Base-by-base conservation (phyloP, 805 yeast genomes). In the Candida patagonica region DNA sequence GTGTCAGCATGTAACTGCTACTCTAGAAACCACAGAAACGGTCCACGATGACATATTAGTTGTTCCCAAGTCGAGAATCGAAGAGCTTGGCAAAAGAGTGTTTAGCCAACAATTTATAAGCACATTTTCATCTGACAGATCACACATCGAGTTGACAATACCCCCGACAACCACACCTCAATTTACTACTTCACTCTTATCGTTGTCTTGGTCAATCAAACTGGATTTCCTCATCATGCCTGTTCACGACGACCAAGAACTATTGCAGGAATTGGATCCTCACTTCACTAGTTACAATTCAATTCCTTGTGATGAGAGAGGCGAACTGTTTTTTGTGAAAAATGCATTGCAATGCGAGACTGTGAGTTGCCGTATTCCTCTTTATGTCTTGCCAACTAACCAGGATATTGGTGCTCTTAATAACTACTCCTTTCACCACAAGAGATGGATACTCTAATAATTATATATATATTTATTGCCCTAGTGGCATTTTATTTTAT, bases 401-500 rank as follows among this genome's bases (percentile, higher is more conserved):
- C 60, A 63, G 30, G 70, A 66, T 44, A 65, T 70, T 44, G 74
- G 74, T 27, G 78, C 77, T 6, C 61, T 72, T 56, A 59, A 47
- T 8, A 53, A 46, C 25, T 48, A 46, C 35, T 32, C 46, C 8
- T 29, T 45, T 4, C 35, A 33, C 19, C 15, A 17, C 21, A 31
- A 47, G 12, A 37, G 42, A 29, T 43, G 49, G 43, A 12, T 31
- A 3, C n/a, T 43, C 13, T 46, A 39, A 25, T 22, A 19, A 12
- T 25, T n/a, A n/a, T n/a, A n/a, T n/a, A n/a, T n/a, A n/a, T n/a
- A n/a, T n/a, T n/a, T n/a, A n/a, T 13, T 32, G 16, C 9, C 12
- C 19, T 23, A 10, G 30, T 16, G 13, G 20, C 17, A 20, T 17
- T 25, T 36, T 16, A 5, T 36, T 26, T 17, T 16, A 20, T n/a